phyloP scores from a whole-genome alignment of 345 rosid species.

The Lepidium africanum region DNA sequence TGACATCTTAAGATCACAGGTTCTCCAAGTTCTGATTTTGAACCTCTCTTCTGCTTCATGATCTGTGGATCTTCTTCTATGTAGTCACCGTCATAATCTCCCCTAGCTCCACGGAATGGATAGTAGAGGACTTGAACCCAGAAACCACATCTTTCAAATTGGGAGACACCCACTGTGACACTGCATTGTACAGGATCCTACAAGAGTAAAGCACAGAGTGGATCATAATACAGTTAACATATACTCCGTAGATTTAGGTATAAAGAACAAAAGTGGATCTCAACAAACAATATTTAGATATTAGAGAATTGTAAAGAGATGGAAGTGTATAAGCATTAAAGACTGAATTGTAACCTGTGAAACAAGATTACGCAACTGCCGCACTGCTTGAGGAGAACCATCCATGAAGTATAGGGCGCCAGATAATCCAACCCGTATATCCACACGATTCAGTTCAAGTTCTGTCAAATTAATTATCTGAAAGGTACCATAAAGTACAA shows the following conservation, averaged over 20 bases:
- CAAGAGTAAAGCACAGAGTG: slow-evolving; percentile 15
- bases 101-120: slow-evolving; percentile 90
- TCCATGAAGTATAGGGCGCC: slow-evolving; percentile 91
- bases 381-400: slow-evolving; percentile 95
- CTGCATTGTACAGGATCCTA: slow-evolving; percentile 93
- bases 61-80: slow-evolving; percentile 85
- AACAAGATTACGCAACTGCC: slow-evolving; percentile 85
- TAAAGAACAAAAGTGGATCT: background rate
- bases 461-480: slow-evolving; percentile 95
- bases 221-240: background rate
- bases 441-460: slow-evolving; percentile 83
- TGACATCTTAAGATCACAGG: slow-evolving; percentile 95
- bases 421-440: slow-evolving; percentile 90
- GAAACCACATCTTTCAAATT: slow-evolving; percentile 88
- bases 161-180: slow-evolving; percentile 93
- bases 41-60: slow-evolving; percentile 72
- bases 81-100: slow-evolving; percentile 83
- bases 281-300: background rate
- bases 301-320: background rate
- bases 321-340: slow-evolving; percentile 2
- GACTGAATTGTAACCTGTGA: slow-evolving; percentile 64
- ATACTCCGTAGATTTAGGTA: background rate
- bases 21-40: slow-evolving; percentile 83
- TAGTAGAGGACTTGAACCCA: slow-evolving; percentile 97
- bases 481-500: slow-evolving; percentile 6